phyloP scores from a whole-genome alignment of 192 early-diverging fungal species.

The Entomortierella parvispora region DNA sequence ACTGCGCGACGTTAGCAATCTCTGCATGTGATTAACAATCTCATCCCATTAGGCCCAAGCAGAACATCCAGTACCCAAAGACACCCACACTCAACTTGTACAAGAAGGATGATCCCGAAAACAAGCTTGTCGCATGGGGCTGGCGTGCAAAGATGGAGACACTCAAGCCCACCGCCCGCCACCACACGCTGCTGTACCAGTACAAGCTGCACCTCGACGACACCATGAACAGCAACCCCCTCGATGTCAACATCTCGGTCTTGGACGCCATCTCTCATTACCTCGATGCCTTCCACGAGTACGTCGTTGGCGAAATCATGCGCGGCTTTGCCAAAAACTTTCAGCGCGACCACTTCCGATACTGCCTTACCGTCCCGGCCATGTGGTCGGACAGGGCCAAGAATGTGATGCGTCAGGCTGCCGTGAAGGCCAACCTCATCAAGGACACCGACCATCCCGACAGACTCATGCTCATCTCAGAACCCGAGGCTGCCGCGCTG shows the following conservation, averaged over 20 bases:
- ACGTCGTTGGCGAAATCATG: constrained; percentile 47
- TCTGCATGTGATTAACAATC: too few species aligned
- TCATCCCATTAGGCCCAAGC: constrained; percentile 28
- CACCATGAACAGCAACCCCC: constrained; percentile 29
- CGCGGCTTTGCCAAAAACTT: constrained; percentile 53
- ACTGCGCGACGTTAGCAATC: too few species aligned
- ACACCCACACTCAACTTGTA: constrained; percentile 43
- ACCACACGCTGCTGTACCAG: constrained; percentile 51
- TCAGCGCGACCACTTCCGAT: constrained; percentile 46
- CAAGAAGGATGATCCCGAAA: constrained; percentile 11
- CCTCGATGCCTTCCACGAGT: constrained; percentile 46
- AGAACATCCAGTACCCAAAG: constrained; percentile 49
- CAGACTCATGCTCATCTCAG: constrained; percentile 49
- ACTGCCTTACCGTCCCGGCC: constrained; percentile 21
- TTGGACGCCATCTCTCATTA: constrained; percentile 52
- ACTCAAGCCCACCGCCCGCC: constrained; percentile 26
- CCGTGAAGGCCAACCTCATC: constrained; percentile 46
- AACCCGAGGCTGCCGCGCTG: constrained; percentile 54
- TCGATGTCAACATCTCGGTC: constrained; percentile 54
- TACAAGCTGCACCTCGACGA: constrained; percentile 59
- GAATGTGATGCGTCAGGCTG: constrained; percentile 46
- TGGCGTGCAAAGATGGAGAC: constrained; percentile 32
- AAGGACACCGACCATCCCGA: constrained; percentile 34
- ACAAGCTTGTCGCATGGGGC: constrained; percentile 20
- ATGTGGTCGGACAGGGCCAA: constrained; percentile 44